phyloP scores from a whole-genome alignment of 192 early-diverging fungal species.

The Backusella liffmaniae region DNA sequence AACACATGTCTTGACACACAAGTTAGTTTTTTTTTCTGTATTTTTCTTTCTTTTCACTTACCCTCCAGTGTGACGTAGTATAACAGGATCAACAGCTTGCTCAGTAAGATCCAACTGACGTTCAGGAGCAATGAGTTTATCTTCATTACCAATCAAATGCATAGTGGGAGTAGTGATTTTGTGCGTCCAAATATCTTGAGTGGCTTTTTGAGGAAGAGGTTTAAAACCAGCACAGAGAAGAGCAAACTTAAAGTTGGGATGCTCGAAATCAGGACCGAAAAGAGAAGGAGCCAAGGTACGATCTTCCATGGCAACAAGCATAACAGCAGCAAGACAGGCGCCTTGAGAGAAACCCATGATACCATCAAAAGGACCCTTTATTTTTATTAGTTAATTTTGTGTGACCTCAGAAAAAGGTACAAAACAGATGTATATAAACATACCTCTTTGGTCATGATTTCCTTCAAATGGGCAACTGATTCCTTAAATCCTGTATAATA shows the following conservation, averaged over 20 bases:
- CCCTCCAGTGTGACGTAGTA: slow-evolving; percentile 38
- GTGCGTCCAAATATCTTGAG: neutral
- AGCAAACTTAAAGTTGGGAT: slow-evolving; percentile 43
- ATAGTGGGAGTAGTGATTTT: slow-evolving; percentile 34
- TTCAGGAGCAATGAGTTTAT: slow-evolving; percentile 35
- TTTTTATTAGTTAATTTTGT: neutral
- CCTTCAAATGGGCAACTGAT: slow-evolving; percentile 38
- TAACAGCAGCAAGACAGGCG: slow-evolving; percentile 47
- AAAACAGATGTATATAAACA: neutral
- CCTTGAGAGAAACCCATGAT: slow-evolving; percentile 58
- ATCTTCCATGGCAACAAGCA: slow-evolving; percentile 43
- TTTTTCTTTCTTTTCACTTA: slow-evolving; percentile 16
- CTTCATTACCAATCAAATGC: slow-evolving; percentile 37
- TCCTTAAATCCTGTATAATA: slow-evolving; percentile 44
- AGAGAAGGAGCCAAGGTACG: slow-evolving; percentile 8
- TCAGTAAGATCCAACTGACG: slow-evolving; percentile 12
- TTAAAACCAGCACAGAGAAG: slow-evolving; percentile 49
- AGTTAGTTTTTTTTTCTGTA: neutral
- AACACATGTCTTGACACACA: slow-evolving; percentile 24
- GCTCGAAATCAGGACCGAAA: slow-evolving; percentile 35
- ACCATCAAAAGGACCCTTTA: slow-evolving; percentile 55
- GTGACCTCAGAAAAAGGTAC: neutral
- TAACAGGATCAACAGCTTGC: slow-evolving; percentile 15
- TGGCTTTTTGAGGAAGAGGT: neutral
- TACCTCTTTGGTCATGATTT: slow-evolving; percentile 46